Conservation (phyloP, 768 basidiomycete species). For the Exidia glandulosa region DNA sequence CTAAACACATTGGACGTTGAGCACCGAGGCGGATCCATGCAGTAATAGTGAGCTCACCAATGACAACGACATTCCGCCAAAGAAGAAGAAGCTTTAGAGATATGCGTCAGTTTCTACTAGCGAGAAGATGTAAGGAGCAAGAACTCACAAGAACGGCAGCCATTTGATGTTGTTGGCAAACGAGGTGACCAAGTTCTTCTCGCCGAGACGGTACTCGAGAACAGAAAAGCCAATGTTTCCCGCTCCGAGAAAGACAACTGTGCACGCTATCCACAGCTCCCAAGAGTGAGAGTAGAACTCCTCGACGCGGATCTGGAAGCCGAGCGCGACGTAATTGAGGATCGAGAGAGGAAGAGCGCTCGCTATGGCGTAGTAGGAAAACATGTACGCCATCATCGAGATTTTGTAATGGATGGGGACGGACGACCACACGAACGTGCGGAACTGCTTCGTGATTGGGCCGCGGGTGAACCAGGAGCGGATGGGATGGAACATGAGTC, state of each 20-base stretch:
- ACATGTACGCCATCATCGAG: constrained; percentile 42
- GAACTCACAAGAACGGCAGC: constrained; percentile 30
- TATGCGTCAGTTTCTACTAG: not conserved
- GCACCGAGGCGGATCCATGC: too few relatives aligned
- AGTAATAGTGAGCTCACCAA: too few relatives aligned
- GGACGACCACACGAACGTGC: constrained; percentile 21
- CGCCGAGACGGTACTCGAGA: constrained; percentile 60
- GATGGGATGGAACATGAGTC: constrained; percentile 26
- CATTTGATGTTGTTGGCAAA: constrained; percentile 24
- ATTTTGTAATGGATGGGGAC: constrained; percentile 42
- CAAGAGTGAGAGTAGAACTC: constrained; percentile 70
- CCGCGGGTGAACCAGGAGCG: constrained; percentile 20
- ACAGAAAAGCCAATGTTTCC: constrained; percentile 64
- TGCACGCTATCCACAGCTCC: constrained; percentile 70
- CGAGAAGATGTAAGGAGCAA: not conserved
- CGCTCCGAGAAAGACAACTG: constrained; percentile 62
- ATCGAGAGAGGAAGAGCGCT: constrained; percentile 53
- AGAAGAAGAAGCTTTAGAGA: constrained; percentile 63
- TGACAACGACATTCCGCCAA: constrained; percentile 64
- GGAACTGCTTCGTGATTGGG: constrained; percentile 24
- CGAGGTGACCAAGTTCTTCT: constrained; percentile 18
- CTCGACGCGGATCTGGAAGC: constrained; percentile 61
- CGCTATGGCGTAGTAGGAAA: constrained; percentile 42
- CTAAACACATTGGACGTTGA: too few relatives aligned
- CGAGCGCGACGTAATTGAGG: constrained; percentile 66